phyloP scores from a whole-genome alignment of 2,329 filamentous ascomycete genomes.

The Rhynchosporium agropyri region DNA sequence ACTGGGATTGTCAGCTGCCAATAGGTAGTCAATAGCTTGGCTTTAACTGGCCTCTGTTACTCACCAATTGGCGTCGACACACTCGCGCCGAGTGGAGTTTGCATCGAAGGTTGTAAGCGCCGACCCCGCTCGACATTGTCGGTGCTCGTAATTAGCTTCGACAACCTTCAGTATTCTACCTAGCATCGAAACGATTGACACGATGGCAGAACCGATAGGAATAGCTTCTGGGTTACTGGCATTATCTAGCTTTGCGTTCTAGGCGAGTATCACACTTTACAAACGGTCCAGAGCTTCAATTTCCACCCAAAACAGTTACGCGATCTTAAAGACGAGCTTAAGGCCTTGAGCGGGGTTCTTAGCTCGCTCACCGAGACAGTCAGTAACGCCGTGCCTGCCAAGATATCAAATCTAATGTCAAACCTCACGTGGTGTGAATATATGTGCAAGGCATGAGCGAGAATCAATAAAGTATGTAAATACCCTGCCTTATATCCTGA shows the following conservation, averaged over 20 bases:
- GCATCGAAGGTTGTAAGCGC: slow-evolving; percentile 10
- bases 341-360: slow-evolving; percentile 46
- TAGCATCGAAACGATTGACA: slow-evolving; percentile 16
- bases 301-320: slow-evolving; percentile 45
- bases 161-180: slow-evolving; percentile 12
- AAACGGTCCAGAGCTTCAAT: slow-evolving; percentile 45
- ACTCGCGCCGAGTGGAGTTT: slow-evolving; percentile 9
- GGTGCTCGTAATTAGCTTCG: slow-evolving; percentile 1
- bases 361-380: slow-evolving; percentile 41
- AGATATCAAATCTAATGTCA: slow-evolving; percentile 2
- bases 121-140: slow-evolving; percentile 4
- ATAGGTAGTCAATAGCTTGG: slow-evolving; percentile 10
- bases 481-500: not conserved
- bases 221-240: slow-evolving; percentile 45
- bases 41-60: slow-evolving; percentile 11
- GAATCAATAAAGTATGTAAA: slow-evolving; percentile 1
- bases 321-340: slow-evolving; percentile 47
- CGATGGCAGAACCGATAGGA: slow-evolving; percentile 46
- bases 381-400: slow-evolving; percentile 11
- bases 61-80: slow-evolving; percentile 8
- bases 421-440: not conserved
- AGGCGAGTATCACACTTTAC: slow-evolving; percentile 45
- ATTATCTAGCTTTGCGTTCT: slow-evolving; percentile 46
- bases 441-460: not conserved
- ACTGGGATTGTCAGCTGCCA: not conserved